Base-by-base conservation (phyloP, 345 rosid genomes). In the Eucalyptus rudis region DNA sequence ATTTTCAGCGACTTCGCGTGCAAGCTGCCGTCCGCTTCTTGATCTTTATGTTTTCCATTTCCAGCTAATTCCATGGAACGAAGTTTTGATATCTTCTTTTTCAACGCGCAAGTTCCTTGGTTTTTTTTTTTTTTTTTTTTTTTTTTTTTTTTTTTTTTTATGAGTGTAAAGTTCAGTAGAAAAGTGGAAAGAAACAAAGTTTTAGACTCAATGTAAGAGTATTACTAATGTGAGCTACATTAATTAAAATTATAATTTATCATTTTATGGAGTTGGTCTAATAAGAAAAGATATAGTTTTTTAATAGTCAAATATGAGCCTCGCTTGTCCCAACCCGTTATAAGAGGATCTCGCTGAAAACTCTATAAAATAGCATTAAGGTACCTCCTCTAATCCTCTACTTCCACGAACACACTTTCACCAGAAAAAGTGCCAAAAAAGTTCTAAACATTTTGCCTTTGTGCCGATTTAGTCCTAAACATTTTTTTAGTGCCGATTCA, bases 221-320 rank as follows among this genome's bases (percentile, higher is more conserved):
- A 1, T 50, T 50, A 1, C 1, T 50, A 0, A 6, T 2, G 1
- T 50, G 54, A 6, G 54, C 0, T 50, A 50, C 7, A 50, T 50
- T 50, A 50, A 16, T 50, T 50, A 2, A 16, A 50, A 50, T 50
- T 50, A 16, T 16, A 50, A 50, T 50, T 50, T 50, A 50, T 1
- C 2, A 0, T 50, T 50, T 50, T 50, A 15, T 2, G 7, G 3
- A 0, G 1, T 50, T 50, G 1, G 7, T 50, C 19, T 50, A 50
- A 50, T 50, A 50, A 50, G 52, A 6, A 0, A 50, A 50, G 3
- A 50, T 6, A 15, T 50, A 6, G 20, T 50, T 50, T 50, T 15
- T 50, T 50, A 51, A 17, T 51, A 51, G 22, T 51, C 4, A 3
- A 51, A 17, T 51, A 51, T 51, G 54, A 0, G 54, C 8, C 8